phyloP scores from a whole-genome alignment of 129 eudicot genomes.

The Helianthus annuus region DNA sequence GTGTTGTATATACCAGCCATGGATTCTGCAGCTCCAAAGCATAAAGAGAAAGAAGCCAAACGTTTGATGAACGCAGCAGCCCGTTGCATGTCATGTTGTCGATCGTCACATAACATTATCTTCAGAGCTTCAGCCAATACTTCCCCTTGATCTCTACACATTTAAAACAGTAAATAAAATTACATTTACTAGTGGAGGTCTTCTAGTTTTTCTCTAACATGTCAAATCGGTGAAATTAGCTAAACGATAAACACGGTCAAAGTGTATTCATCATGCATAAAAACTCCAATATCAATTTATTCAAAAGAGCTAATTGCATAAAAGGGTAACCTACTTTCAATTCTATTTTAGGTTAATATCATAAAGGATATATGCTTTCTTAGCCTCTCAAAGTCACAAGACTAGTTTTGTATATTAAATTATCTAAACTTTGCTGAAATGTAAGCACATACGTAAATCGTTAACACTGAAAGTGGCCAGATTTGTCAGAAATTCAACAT shows the following conservation, averaged over 20 bases:
- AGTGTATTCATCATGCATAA: constrained; percentile 12
- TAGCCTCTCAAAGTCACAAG: too few species aligned
- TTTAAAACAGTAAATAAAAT: not conserved
- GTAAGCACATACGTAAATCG: too few species aligned
- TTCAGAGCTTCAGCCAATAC: constrained; percentile 85
- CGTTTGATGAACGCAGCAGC: constrained; percentile 95
- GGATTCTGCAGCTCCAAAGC: constrained; percentile 88
- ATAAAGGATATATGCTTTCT: too few species aligned
- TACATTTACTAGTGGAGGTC: not conserved
- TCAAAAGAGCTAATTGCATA: not conserved
- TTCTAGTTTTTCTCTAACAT: constrained; percentile 14
- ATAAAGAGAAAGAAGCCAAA: constrained; percentile 72
- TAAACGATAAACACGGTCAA: not conserved
- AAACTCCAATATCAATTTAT: not conserved
- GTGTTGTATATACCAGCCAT: constrained; percentile 68
- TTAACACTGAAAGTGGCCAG: too few species aligned
- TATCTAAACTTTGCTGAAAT: too few species aligned
- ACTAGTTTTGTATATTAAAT: too few species aligned
- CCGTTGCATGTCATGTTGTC: constrained; percentile 96
- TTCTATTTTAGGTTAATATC: too few species aligned
- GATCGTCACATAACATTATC: constrained; percentile 88
- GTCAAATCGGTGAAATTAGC: not conserved
- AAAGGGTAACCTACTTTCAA: not conserved
- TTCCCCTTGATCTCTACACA: constrained; percentile 80
- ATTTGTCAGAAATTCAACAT: too few species aligned